Percentiles rank a stretch among this genome's conserved stretches.
Conservation (phyloP, 2,329 filamentous ascomycete genomes). For the Xylaria sp. region DNA sequence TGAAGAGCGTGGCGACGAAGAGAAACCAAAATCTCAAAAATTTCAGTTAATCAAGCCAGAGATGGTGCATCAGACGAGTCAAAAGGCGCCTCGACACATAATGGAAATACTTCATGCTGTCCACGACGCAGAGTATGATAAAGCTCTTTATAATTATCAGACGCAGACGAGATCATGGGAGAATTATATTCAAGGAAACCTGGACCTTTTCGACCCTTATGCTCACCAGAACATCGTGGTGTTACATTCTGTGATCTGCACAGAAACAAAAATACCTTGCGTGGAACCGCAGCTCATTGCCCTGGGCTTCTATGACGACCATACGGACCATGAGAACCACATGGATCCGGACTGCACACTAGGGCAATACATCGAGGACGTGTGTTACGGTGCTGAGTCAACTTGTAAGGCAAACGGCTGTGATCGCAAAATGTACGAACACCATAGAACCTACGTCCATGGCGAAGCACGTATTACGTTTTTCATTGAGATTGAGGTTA, state of each 20-base stretch:
- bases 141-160: slow-evolving; percentile 90
- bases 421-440: slow-evolving; percentile 87
- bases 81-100: slow-evolving; percentile 84
- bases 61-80: slow-evolving; percentile 89
- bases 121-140: slow-evolving; percentile 96
- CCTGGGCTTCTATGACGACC: slow-evolving; percentile 93
- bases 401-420: slow-evolving; percentile 86
- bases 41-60: slow-evolving; percentile 95
- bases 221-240: slow-evolving; percentile 97
- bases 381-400: slow-evolving; percentile 80
- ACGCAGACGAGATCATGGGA: slow-evolving; percentile 98
- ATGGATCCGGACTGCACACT: slow-evolving; percentile 90
- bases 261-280: slow-evolving; percentile 91
- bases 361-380: slow-evolving; percentile 93
- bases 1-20: slow-evolving; percentile 66
- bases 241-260: slow-evolving; percentile 92
- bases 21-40: slow-evolving; percentile 73
- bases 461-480: slow-evolving; percentile 94
- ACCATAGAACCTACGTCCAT: slow-evolving; percentile 97
- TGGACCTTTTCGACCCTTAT: slow-evolving; percentile 92
- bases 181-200: slow-evolving; percentile 87
- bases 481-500: slow-evolving; percentile 78
- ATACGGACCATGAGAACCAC: slow-evolving; percentile 70
- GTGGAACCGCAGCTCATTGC: slow-evolving; percentile 90
- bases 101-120: slow-evolving; percentile 95